These are phyloP conservation scores for Canna indica DNA, from an alignment of 176 grass and related monocot genomes.

Conservation along the genomic window DNA sequence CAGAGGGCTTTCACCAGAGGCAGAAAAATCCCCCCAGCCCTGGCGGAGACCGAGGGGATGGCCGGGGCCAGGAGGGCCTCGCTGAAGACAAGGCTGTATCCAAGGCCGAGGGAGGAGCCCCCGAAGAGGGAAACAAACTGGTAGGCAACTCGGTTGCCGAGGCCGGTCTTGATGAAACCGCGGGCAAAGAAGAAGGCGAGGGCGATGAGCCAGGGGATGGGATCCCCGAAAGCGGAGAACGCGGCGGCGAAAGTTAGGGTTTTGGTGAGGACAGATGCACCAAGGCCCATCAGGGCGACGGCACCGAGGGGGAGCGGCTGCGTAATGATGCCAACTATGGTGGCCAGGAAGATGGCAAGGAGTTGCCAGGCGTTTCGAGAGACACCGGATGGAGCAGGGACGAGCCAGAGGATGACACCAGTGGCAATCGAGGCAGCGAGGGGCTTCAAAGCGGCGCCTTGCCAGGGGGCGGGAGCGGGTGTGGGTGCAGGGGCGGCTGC, in stretches of 20 bases:
- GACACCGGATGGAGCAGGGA: constrained; percentile 66
- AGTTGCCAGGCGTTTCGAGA: constrained; percentile 82
- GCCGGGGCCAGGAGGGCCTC: constrained; percentile 88
- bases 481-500: constrained; percentile 9
- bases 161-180: constrained; percentile 90
- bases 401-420: constrained; percentile 58
- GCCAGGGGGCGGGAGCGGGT: constrained; percentile 24
- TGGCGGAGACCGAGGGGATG: constrained; percentile 79
- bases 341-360: constrained; percentile 79
- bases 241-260: constrained; percentile 85
- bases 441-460: constrained; percentile 69
- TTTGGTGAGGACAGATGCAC: constrained; percentile 69
- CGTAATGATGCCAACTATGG: constrained; percentile 93
- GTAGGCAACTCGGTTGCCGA: constrained; percentile 80
- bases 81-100: constrained; percentile 82
- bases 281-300: constrained; percentile 75
- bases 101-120: constrained; percentile 68
- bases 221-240: constrained; percentile 93
- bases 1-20: constrained; percentile 84
- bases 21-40: constrained; percentile 87
- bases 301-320: constrained; percentile 92
- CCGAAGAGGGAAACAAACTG: constrained; percentile 90
- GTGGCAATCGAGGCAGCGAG: constrained; percentile 46
- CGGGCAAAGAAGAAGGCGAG: constrained; percentile 99
- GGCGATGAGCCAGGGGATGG: constrained; percentile 97